Conservation (phyloP, 2,329 filamentous ascomycete genomes). For the Helicocarpus griseus region DNA sequence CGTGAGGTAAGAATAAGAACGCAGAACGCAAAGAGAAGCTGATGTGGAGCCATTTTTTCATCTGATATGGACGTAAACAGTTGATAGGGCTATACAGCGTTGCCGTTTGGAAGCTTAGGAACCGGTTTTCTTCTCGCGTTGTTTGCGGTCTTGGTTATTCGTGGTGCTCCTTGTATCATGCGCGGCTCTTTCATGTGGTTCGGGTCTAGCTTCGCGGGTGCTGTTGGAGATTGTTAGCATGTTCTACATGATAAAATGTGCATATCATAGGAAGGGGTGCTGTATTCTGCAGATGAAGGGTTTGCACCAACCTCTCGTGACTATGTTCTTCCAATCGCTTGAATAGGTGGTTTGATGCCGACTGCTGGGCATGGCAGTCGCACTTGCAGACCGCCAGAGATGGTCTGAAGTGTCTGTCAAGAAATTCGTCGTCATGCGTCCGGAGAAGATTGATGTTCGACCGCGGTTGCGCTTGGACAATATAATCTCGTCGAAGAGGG, state of each 20-base stretch:
- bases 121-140: slow-evolving; percentile 34
- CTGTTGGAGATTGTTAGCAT: slow-evolving; percentile 36
- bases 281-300: neutral
- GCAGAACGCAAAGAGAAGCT: neutral
- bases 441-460: slow-evolving; percentile 46
- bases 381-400: slow-evolving; percentile 53
- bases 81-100: neutral
- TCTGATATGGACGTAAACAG: neutral
- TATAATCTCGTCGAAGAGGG: slow-evolving; percentile 56
- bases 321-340: slow-evolving; percentile 44
- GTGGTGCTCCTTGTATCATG: slow-evolving; percentile 77
- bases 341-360: slow-evolving; percentile 34
- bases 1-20: neutral
- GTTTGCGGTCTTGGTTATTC: slow-evolving; percentile 40
- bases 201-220: slow-evolving; percentile 75
- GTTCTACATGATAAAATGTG: neutral
- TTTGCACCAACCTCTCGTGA: slow-evolving; percentile 38
- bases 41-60: neutral
- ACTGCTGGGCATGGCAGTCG: slow-evolving; percentile 46
- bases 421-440: slow-evolving; percentile 42
- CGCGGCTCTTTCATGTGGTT: slow-evolving; percentile 86
- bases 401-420: slow-evolving; percentile 55
- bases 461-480: slow-evolving; percentile 55
- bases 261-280: neutral
- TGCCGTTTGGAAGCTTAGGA: slow-evolving; percentile 12